Conservation (phyloP, 306 rosid species). For the Quercus dentata region DNA sequence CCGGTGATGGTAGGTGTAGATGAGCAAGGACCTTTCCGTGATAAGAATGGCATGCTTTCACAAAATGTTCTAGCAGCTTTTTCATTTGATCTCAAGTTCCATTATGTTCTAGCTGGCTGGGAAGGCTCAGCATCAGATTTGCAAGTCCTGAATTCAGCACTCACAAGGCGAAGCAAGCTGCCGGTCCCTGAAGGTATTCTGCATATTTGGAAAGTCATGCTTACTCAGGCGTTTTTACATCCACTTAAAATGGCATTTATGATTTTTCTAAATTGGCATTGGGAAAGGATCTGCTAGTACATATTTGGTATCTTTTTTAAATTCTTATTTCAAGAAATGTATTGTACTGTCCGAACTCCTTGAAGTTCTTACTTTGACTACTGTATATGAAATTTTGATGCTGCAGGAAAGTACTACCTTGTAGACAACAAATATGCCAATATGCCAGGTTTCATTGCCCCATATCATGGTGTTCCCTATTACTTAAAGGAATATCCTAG, state of each 20-base stretch:
- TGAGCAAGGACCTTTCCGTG: conserved; percentile 95
- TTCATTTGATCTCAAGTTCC: conserved; percentile 87
- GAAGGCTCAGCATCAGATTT: conserved; percentile 90
- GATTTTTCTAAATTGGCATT: not conserved
- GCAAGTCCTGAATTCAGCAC: conserved; percentile 82
- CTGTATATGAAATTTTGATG: conserved; percentile 22
- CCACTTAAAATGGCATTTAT: not conserved
- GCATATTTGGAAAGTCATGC: conserved; percentile 9
- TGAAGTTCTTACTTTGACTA: conserved; percentile 13
- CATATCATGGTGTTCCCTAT: conserved; percentile 56
- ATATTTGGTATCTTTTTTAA: not conserved
- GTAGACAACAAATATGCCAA: conserved; percentile 73
- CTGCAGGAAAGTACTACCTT: conserved; percentile 82
- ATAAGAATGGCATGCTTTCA: conserved; percentile 78
- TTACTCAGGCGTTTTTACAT: not conserved
- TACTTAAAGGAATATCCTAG: conserved; percentile 48
- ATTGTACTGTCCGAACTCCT: conserved; percentile 2
- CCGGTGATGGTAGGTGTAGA: conserved; percentile 91
- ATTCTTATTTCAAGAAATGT: not conserved
- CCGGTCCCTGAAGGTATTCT: conserved; percentile 74
- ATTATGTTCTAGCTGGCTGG: conserved; percentile 93
- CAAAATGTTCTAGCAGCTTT: conserved; percentile 83
- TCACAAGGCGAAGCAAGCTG: conserved; percentile 64
- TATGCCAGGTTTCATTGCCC: conserved; percentile 79
- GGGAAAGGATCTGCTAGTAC: not conserved